Evolutionary conservation across 2,329 filamentous ascomycete species (phyloP), one percentile per base, ranked within the genome.

Genomic region (Chlorencoelia australis): DNA sequence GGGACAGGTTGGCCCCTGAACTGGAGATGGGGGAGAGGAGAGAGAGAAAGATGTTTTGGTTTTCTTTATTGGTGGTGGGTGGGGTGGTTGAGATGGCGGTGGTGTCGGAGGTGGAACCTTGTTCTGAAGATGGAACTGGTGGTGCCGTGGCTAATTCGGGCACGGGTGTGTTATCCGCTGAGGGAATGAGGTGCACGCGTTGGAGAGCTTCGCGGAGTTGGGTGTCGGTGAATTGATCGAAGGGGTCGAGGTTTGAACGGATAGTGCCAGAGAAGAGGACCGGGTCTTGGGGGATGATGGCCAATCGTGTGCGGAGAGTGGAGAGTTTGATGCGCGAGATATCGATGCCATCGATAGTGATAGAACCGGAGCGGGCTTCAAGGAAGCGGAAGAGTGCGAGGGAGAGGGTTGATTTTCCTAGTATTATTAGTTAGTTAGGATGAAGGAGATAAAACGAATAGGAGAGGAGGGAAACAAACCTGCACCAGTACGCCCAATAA

Each of bases 241-340:
- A 95, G 0, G 89, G 89, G 55, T 96, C 91, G 14, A 96, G 71
- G 55, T 96, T 96, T 57, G 69, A 85, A 43, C 88, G 76, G 41
- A 95, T 81, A 1, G 87, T 94, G 46, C 49, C 88, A 16, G 79
- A 86, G 62, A 95, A 95, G 1, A 95, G 68, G 0, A 87, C 94
- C 36, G 84, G 89, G 54, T 96, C 54, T 41, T 57, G 54, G 1
- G 54, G 53, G 13, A 57, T 55, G 27, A 57, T 53, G 7, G 52
- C 49, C 9, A 57, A 32, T 14, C 52, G 42, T 6, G 46, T 47
- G 6, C 55, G 45, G 17, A 57, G 42, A 11, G 48, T 44, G 28
- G 53, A 46, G 5, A 57, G 43, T 25, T 53, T 55, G 35, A 56
- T 42, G 2, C 44, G 48, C 9, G 55, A 51, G 30, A 57, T 54